phyloP scores from a whole-genome alignment of 2,329 filamentous ascomycete genomes.

The Diaporthe vexans region DNA sequence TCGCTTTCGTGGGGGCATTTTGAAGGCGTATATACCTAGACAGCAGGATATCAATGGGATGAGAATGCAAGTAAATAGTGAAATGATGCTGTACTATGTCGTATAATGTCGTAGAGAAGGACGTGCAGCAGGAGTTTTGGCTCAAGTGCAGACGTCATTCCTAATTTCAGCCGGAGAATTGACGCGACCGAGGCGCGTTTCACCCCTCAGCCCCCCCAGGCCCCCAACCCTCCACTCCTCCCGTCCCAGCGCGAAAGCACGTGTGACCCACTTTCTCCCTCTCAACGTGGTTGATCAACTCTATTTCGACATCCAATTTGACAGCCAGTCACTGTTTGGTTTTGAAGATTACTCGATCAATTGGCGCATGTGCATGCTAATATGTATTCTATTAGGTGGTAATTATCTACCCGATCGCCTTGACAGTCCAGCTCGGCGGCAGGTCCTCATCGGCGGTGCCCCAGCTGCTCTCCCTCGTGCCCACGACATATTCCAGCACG shows the following conservation, averaged over 20 bases:
- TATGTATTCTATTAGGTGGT: not conserved
- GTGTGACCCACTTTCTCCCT: not conserved
- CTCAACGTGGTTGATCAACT: not conserved
- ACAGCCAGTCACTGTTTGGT: not conserved
- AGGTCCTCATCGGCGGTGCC: conserved; percentile 59
- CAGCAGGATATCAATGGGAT: too few relatives aligned
- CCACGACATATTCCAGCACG: conserved; percentile 70
- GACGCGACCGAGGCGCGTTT: conserved; percentile 29
- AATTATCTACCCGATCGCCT: conserved; percentile 10
- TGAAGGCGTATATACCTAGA: not conserved
- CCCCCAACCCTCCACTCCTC: not conserved
- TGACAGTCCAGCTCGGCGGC: conserved; percentile 43
- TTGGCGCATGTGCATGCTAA: too few relatives aligned
- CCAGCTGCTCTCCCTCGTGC: conserved; percentile 70
- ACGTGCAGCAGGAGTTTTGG: not conserved
- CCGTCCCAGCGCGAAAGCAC: conserved; percentile 19
- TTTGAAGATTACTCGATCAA: too few relatives aligned
- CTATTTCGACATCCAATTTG: not conserved
- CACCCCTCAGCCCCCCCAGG: not conserved
- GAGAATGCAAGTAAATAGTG: not conserved
- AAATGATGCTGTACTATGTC: not conserved
- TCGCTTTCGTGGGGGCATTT: conserved; percentile 35
- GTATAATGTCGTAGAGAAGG: not conserved
- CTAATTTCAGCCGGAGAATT: conserved; percentile 20
- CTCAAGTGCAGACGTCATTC: conserved; percentile 27